These are phyloP conservation scores for Porphyrellus cyaneotinctus DNA, from an alignment of 768 basidiomycete species.

Conservation along the genomic window DNA sequence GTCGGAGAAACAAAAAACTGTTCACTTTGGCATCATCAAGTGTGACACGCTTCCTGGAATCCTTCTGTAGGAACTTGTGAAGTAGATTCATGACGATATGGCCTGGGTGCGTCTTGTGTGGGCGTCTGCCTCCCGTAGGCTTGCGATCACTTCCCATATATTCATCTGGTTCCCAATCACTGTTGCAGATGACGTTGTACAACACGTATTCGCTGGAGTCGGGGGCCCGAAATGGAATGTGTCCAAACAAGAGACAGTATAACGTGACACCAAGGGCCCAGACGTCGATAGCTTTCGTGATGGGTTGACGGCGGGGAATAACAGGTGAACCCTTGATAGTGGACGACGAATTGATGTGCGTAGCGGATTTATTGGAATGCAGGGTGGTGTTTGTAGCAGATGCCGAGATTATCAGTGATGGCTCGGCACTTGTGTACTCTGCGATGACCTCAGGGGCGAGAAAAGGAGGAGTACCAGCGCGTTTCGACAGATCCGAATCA, in stretches of 20 bases:
- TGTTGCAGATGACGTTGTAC: slow-evolving; percentile 74
- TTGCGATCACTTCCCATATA: slow-evolving; percentile 71
- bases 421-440: slow-evolving; percentile 46
- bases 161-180: slow-evolving; percentile 64
- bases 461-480: slow-evolving; percentile 94
- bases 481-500: slow-evolving; percentile 82
- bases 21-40: slow-evolving; percentile 80
- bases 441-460: slow-evolving; percentile 93
- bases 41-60: slow-evolving; percentile 66
- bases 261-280: slow-evolving; percentile 98
- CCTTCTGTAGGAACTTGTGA: slow-evolving; percentile 77
- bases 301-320: slow-evolving; percentile 41
- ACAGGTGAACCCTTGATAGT: slow-evolving; percentile 26
- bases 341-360: slow-evolving; percentile 29
- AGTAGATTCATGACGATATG: slow-evolving; percentile 65
- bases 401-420: slow-evolving; percentile 31
- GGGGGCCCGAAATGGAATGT: slow-evolving; percentile 69
- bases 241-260: slow-evolving; percentile 90
- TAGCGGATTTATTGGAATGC: slow-evolving; percentile 27
- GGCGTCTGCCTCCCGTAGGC: slow-evolving; percentile 59
- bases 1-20: not conserved
- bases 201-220: slow-evolving; percentile 64
- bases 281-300: slow-evolving; percentile 93
- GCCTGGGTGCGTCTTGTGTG: slow-evolving; percentile 47
- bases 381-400: slow-evolving; percentile 30